These are phyloP conservation scores for Botrytis pseudocinerea DNA, from an alignment of 2,329 filamentous ascomycete species.

Conservation along the genomic window DNA sequence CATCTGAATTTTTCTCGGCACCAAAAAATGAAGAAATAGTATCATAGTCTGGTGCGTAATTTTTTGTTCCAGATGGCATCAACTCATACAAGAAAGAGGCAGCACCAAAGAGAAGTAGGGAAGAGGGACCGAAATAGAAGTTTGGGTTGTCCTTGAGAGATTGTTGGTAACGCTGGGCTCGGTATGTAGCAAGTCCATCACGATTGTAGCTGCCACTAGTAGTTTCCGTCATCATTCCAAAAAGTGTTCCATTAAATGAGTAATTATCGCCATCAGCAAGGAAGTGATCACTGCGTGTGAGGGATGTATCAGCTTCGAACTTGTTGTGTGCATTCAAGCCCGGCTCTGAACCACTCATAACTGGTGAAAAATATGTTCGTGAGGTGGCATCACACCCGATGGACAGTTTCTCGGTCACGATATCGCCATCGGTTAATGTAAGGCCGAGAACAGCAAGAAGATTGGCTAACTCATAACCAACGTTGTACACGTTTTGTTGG, in stretches of 20 bases:
- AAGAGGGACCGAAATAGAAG: slow-evolving; percentile 35
- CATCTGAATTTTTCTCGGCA: slow-evolving; percentile 1
- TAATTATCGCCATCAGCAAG: slow-evolving; percentile 25
- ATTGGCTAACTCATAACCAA: slow-evolving; percentile 32
- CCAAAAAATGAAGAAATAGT: slow-evolving; percentile 14
- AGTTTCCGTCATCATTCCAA: slow-evolving; percentile 34
- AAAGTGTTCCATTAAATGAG: slow-evolving; percentile 41
- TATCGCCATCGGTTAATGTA: slow-evolving; percentile 32
- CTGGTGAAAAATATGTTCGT: slow-evolving; percentile 36
- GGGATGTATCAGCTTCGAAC: slow-evolving; percentile 53
- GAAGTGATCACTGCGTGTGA: slow-evolving; percentile 51
- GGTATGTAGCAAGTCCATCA: slow-evolving; percentile 32
- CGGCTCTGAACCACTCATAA: slow-evolving; percentile 31
- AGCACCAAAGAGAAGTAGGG: not conserved
- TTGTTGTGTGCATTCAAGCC: slow-evolving; percentile 47
- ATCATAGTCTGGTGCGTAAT: not conserved
- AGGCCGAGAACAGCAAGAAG: slow-evolving; percentile 22
- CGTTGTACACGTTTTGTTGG: slow-evolving; percentile 36
- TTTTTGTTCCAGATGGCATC: slow-evolving; percentile 9
- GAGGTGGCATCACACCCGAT: slow-evolving; percentile 38
- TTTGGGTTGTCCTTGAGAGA: slow-evolving; percentile 33
- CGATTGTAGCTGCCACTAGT: slow-evolving; percentile 43
- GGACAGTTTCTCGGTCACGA: slow-evolving; percentile 33
- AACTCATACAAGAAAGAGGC: slow-evolving; percentile 11
- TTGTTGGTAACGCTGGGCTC: slow-evolving; percentile 41